Conservation (phyloP, 2,329 filamentous ascomycete species). For the Epichloe festucae region DNA sequence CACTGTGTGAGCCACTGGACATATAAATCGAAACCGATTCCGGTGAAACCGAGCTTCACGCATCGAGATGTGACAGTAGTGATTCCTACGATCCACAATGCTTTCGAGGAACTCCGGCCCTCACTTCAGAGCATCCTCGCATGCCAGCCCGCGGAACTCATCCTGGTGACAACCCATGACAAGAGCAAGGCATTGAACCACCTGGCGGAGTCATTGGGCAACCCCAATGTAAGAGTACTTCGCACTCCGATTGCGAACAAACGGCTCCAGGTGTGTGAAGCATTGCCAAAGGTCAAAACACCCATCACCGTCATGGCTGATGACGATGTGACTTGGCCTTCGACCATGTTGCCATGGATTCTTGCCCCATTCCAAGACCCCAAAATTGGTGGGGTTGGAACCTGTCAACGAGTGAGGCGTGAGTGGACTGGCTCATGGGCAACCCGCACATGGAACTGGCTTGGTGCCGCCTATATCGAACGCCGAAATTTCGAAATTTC, state of each 20-base stretch:
- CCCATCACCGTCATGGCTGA: slow-evolving; percentile 85
- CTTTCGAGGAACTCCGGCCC: slow-evolving; percentile 68
- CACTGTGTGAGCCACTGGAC: slow-evolving; percentile 77
- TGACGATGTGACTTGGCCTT: slow-evolving; percentile 89
- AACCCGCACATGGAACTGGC: slow-evolving; percentile 68
- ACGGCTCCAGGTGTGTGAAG: slow-evolving; percentile 82
- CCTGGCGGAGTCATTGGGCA: slow-evolving; percentile 48
- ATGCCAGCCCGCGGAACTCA: slow-evolving; percentile 57
- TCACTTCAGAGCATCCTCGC: slow-evolving; percentile 68
- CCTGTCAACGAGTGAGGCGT: slow-evolving; percentile 74
- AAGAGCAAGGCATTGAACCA: slow-evolving; percentile 57
- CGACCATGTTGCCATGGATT: slow-evolving; percentile 78
- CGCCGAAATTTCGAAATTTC: slow-evolving; percentile 94
- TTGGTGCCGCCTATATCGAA: slow-evolving; percentile 85
- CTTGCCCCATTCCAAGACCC: slow-evolving; percentile 81
- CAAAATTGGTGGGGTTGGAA: slow-evolving; percentile 78
- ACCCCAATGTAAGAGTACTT: slow-evolving; percentile 57
- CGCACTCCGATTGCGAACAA: slow-evolving; percentile 84
- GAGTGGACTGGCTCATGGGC: slow-evolving; percentile 45
- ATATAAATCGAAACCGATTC: slow-evolving; percentile 75
- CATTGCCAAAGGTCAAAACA: slow-evolving; percentile 73
- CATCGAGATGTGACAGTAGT: slow-evolving; percentile 84
- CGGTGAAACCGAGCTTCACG: slow-evolving; percentile 66
- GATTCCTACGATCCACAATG: slow-evolving; percentile 82
- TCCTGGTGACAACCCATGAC: slow-evolving; percentile 76